Evolutionary conservation across 208 protist genomes (phyloP).

Genomic region (Trypanosoma vivax): DNA sequence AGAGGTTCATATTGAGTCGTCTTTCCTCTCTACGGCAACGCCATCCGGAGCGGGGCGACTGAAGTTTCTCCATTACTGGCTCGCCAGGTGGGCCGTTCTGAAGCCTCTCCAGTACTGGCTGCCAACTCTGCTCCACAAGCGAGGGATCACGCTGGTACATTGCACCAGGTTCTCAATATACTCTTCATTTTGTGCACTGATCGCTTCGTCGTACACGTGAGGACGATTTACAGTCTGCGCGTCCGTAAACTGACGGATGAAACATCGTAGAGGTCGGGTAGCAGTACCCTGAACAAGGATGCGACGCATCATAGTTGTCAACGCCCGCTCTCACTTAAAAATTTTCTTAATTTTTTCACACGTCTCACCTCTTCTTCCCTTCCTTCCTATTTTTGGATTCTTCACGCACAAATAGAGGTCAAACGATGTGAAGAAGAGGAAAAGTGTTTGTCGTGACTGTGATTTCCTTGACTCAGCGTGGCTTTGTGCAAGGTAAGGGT

Average conservation of each 20-base stretch:
- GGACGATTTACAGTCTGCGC: conserved; percentile 75
- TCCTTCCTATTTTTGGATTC: background rate
- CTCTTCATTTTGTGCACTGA: conserved; percentile 56
- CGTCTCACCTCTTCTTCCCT: background rate
- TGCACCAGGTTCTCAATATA: conserved; percentile 77
- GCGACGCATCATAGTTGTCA: conserved; percentile 75
- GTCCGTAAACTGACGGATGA: conserved; percentile 56
- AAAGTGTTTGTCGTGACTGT: too few species aligned
- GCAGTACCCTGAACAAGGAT: conserved; percentile 11
- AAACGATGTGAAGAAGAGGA: too few species aligned
- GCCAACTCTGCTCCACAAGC: conserved; percentile 75
- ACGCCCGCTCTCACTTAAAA: too few species aligned
- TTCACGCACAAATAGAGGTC: too few species aligned
- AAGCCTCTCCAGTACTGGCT: conserved; percentile 73
- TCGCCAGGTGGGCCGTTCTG: conserved; percentile 31
- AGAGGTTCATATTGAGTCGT: conserved; percentile 84
- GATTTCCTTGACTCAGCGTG: too few species aligned
- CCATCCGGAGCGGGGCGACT: conserved; percentile 54
- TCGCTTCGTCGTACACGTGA: conserved; percentile 64
- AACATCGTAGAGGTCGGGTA: background rate
- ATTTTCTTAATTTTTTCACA: background rate
- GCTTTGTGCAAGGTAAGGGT: too few species aligned
- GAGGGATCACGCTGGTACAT: conserved; percentile 70
- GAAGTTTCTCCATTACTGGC: conserved; percentile 70
- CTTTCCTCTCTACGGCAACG: conserved; percentile 73